Evolutionary conservation across 129 eudicot genomes (phyloP).

Genomic region (Artemisia annua): DNA sequence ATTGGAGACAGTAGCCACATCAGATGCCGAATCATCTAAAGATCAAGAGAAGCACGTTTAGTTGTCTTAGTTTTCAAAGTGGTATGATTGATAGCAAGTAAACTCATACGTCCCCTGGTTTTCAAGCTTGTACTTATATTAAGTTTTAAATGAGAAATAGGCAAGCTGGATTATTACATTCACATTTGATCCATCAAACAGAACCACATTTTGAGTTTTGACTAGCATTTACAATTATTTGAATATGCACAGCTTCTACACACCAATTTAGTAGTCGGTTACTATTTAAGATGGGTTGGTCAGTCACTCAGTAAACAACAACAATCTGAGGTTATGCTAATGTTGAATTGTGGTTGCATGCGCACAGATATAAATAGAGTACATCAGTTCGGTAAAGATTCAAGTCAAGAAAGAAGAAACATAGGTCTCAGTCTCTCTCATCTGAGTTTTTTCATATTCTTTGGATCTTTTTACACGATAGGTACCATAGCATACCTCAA

Average conservation of each 20-base stretch:
- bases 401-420: neutral
- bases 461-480: too few relatives aligned
- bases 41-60: constrained; percentile 6
- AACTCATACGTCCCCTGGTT: constrained; percentile 3
- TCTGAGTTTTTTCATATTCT: too few relatives aligned
- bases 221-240: neutral
- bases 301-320: too few relatives aligned
- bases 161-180: neutral
- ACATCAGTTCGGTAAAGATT: neutral
- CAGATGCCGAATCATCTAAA: constrained; percentile 53
- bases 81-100: neutral
- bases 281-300: too few relatives aligned
- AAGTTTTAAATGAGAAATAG: neutral
- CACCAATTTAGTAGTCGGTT: too few relatives aligned
- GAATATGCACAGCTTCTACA: too few relatives aligned
- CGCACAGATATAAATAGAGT: too few relatives aligned
- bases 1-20: constrained; percentile 63
- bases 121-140: neutral
- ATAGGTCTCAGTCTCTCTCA: neutral
- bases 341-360: too few relatives aligned
- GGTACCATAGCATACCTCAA: too few relatives aligned
- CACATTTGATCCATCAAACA: constrained; percentile 12
- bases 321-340: too few relatives aligned
- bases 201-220: neutral
- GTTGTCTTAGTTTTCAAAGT: neutral